Percentiles rank a stretch among this genome's conserved stretches.
Evolutionary conservation across 139 green algal species (phyloP).

Genomic region (Micractinium conductrix): DNA sequence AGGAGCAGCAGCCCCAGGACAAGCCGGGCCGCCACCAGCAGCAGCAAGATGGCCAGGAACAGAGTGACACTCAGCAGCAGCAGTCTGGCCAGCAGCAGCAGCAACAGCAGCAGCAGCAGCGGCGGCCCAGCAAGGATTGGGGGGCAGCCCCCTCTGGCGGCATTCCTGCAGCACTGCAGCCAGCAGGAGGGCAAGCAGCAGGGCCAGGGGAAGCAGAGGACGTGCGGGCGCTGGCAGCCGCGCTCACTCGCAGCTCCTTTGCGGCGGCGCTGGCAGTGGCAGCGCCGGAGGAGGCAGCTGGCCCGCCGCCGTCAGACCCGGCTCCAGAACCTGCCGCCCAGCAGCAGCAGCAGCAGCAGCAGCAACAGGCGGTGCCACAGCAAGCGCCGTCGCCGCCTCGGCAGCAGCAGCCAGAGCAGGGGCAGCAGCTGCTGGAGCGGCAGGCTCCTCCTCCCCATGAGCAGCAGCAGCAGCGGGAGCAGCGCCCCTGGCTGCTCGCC

Average conservation of each 20-base stretch:
- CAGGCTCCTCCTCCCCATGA: too few relatives aligned
- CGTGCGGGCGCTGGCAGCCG: neutral
- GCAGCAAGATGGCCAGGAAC: too few relatives aligned
- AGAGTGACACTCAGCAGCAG: neutral
- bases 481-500: constrained; percentile 21
- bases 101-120: neutral
- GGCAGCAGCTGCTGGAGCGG: neutral
- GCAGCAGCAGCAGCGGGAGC: neutral
- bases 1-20: neutral
- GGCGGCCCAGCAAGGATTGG: too few relatives aligned
- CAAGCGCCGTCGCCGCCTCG: neutral
- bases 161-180: too few relatives aligned
- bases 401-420: neutral
- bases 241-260: neutral
- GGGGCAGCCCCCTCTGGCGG: too few relatives aligned
- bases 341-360: neutral
- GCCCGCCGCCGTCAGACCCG: neutral
- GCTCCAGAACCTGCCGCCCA: neutral
- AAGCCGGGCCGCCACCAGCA: neutral
- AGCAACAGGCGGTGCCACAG: neutral
- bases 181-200: too few relatives aligned
- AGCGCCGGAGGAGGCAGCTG: neutral
- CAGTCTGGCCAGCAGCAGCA: neutral
- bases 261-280: neutral
- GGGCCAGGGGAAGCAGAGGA: neutral